Base-by-base conservation (phyloP, 257 asterid genomes). In the Orobanche coerulescens region DNA sequence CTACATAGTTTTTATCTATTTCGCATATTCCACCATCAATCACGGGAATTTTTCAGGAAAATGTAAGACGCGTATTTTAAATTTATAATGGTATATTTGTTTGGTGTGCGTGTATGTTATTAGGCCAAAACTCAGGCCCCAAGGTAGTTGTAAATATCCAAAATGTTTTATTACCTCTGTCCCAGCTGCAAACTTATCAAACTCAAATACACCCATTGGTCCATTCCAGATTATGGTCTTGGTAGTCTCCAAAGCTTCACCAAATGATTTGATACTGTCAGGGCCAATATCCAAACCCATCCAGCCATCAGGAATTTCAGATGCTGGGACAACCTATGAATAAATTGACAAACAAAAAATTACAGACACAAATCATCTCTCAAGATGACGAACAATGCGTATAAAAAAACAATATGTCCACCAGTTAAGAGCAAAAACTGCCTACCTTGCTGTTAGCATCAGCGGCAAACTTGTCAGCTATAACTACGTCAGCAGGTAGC, bases 171-270 rank as follows among this genome's bases (percentile, higher is more conserved):
- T n/a, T 65, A 77, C 82, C 79, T 77, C 80, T 16, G 80, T 75
- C 61, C 80, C 80, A 1, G 78, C 79, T 0, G 80, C 80, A 23
- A 78, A 75, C 55, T 72, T 75, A 0, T 72, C 78, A 5, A 78
- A 78, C 64, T 78, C 84, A 40, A 75, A 78, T 22, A 78, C 84
- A 23, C 84, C 84, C 84, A 75, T 78, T 10, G 84, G 84, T 20
- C 84, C 84, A 14, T 78, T 78, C 84, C 84, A 78, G 31, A 78
- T 75, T 20, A 78, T 42, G 18, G 84, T 78, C 66, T 78, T 69
- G 55, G 84, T 61, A n/a, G 76, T 49, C 10, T 75, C 81, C 66
- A 78, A 26, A 37, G 81, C 71, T 61, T 75, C 78, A 6, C 74
- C 60, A 18, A 78, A 78, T 22, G 81, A 55, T 58, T 61, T 69